Conservation (phyloP, 345 rosid species). For the Melaleuca quinquenervia region DNA sequence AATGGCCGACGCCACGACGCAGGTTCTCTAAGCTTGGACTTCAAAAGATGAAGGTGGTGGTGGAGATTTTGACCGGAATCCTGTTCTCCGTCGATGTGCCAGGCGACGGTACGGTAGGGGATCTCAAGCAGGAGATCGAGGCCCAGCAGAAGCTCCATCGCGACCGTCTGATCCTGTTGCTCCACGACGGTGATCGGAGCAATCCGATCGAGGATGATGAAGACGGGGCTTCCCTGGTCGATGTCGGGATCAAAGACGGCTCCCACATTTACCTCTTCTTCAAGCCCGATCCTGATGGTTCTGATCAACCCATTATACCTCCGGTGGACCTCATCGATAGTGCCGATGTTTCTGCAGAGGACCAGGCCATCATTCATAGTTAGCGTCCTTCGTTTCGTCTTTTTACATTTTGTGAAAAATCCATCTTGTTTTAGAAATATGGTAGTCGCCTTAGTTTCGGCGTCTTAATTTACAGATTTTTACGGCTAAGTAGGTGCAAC, state of each 20-base stretch:
- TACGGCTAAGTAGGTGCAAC: neutral
- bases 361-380: neutral
- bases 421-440: neutral
- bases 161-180: conserved; percentile 45
- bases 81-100: conserved; percentile 35
- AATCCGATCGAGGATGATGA: conserved; percentile 10
- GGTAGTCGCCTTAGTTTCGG: neutral
- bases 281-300: conserved; percentile 10
- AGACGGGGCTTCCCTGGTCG: conserved; percentile 27
- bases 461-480: neutral
- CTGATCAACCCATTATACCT: neutral
- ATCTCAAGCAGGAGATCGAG: conserved; percentile 46
- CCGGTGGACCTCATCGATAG: neutral
- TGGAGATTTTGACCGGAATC: conserved; percentile 63
- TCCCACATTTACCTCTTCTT: conserved; percentile 62
- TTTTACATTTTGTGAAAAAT: neutral
- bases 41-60: conserved; percentile 41
- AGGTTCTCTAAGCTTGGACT: neutral
- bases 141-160: conserved; percentile 27
- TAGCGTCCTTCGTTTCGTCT: neutral
- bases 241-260: conserved; percentile 40
- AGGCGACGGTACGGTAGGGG: conserved; percentile 36
- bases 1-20: neutral
- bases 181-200: conserved; percentile 5
- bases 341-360: neutral